Evolutionary conservation across 1,139 yeast genomes (phyloP).

Genomic region (Kurtzmaniella quercitrusa): DNA sequence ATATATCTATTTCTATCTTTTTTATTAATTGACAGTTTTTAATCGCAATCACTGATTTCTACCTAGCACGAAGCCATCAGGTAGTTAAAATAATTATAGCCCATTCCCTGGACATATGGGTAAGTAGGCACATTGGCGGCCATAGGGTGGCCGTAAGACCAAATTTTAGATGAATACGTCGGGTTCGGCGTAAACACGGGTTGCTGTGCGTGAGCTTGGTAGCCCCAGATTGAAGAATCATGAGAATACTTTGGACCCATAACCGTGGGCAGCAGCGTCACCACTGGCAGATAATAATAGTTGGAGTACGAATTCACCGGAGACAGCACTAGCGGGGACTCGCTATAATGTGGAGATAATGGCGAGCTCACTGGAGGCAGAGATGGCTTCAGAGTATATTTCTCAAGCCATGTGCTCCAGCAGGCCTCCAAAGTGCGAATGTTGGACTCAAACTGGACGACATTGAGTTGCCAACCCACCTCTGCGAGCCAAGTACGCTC

Average conservation of each 20-base stretch:
- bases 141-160: constrained; percentile 5
- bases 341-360: constrained; percentile 4
- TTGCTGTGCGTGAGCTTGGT: constrained; percentile 19
- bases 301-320: constrained; percentile 3
- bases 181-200: constrained; percentile 6
- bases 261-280: constrained; percentile 7
- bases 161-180: constrained; percentile 14
- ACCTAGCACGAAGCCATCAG: constrained; percentile 31
- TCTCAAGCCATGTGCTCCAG: constrained; percentile 45
- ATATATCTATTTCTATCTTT: neutral
- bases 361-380: constrained; percentile 8
- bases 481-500: constrained; percentile 74
- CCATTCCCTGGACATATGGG: constrained; percentile 15
- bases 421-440: constrained; percentile 43
- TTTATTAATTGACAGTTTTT: neutral
- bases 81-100: constrained; percentile 34
- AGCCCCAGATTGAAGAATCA: constrained; percentile 5
- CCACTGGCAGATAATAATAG: constrained; percentile 6
- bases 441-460: constrained; percentile 38
- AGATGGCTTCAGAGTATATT: constrained; percentile 17
- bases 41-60: neutral
- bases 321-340: constrained; percentile 6
- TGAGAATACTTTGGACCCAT: constrained; percentile 13
- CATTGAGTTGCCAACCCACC: constrained; percentile 46
- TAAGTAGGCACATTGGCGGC: constrained; percentile 7